phyloP scores from a whole-genome alignment of 1,284 basidiomycete genomes.

The Neolentinus lepideus region DNA sequence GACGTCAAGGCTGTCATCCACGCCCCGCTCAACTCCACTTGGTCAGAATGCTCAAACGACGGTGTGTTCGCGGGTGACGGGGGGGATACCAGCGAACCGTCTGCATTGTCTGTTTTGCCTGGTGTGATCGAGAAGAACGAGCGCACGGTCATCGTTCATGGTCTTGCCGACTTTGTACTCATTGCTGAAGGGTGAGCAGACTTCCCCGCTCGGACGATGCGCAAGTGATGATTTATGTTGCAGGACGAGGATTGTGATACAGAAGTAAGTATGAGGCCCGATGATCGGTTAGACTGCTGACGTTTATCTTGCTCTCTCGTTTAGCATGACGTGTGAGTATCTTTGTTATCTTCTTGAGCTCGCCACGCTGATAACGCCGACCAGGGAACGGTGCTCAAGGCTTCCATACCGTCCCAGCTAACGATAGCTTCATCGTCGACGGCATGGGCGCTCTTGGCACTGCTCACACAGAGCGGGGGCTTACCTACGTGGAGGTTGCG shows the following conservation, averaged over 20 bases:
- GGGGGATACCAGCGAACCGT: slow-evolving; percentile 54
- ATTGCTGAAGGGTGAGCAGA: slow-evolving; percentile 60
- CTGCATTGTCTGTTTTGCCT: slow-evolving; percentile 58
- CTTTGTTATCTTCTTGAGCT: slow-evolving; percentile 10
- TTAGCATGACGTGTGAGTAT: slow-evolving; percentile 62
- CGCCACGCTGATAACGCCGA: slow-evolving; percentile 16
- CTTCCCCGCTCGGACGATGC: background rate
- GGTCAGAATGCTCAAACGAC: slow-evolving; percentile 56
- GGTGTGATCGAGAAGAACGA: slow-evolving; percentile 71
- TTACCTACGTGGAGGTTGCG: slow-evolving; percentile 59
- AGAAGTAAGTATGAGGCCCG: slow-evolving; percentile 16
- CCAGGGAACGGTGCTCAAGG: slow-evolving; percentile 62
- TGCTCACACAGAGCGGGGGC: slow-evolving; percentile 55
- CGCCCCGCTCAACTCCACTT: slow-evolving; percentile 52
- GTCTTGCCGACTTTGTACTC: slow-evolving; percentile 62
- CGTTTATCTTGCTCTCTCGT: background rate
- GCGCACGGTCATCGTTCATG: slow-evolving; percentile 64
- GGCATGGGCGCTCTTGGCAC: slow-evolving; percentile 60
- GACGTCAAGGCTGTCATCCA: slow-evolving; percentile 74
- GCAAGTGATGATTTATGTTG: background rate
- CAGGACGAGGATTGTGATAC: slow-evolving; percentile 16
- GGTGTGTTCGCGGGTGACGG: slow-evolving; percentile 45
- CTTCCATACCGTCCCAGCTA: slow-evolving; percentile 58
- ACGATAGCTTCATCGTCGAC: slow-evolving; percentile 64
- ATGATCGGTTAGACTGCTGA: background rate